Conservation (phyloP, 1,284 basidiomycete genomes). For the Apiotrichum akiyoshidainum region DNA sequence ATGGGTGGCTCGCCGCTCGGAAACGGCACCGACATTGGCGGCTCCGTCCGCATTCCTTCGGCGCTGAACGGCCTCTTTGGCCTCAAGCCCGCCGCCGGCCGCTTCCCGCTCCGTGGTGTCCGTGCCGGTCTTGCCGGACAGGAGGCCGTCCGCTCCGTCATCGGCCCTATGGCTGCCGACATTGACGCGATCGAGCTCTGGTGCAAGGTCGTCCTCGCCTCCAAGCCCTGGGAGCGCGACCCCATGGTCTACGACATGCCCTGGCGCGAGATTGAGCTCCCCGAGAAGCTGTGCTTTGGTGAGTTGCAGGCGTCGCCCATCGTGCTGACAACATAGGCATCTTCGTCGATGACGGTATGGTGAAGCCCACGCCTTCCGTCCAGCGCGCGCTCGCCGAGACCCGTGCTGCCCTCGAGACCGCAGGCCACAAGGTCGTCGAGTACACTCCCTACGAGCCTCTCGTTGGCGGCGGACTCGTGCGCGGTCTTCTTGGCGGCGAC, state of each 20-base stretch:
- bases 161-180: conserved; percentile 63
- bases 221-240: conserved; percentile 65
- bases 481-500: conserved; percentile 3
- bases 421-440: conserved; percentile 59
- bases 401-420: conserved; percentile 58
- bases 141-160: conserved; percentile 63
- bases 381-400: conserved; percentile 59
- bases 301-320: no score
- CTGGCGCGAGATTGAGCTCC: conserved; percentile 62
- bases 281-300: conserved; percentile 55
- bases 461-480: not conserved
- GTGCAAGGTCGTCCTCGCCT: conserved; percentile 52
- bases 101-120: conserved; percentile 54
- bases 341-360: conserved; percentile 55
- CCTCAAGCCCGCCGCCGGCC: conserved; percentile 64
- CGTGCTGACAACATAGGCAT: conserved; percentile 42
- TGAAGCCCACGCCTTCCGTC: conserved; percentile 66
- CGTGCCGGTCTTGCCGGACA: conserved; percentile 62
- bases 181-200: conserved; percentile 62
- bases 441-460: conserved; percentile 25
- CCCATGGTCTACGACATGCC: conserved; percentile 59
- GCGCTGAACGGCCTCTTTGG: conserved; percentile 65
- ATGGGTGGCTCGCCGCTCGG: conserved; percentile 61
- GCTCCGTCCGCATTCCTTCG: conserved; percentile 66
- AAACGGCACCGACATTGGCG: conserved; percentile 68